Evolutionary conservation across 2,329 filamentous ascomycete species (phyloP).

Genomic region (Phoma sp.): DNA sequence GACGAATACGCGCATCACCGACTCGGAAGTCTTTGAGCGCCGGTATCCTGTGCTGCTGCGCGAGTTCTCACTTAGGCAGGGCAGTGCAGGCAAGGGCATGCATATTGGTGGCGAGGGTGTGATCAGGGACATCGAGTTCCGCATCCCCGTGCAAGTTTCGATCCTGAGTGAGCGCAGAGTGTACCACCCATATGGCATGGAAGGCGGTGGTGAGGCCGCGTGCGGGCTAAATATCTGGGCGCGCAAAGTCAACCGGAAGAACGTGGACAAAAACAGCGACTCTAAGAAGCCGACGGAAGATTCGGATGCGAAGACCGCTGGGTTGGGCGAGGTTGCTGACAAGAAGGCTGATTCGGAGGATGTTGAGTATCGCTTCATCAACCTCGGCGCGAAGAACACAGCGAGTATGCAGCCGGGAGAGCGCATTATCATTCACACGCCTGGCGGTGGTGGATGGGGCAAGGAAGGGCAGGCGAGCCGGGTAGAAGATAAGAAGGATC

Average conservation of each 20-base stretch:
- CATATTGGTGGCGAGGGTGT: constrained; percentile 79
- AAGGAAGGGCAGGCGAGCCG: constrained; percentile 64
- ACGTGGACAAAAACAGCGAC: constrained; percentile 35
- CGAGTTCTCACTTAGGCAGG: constrained; percentile 70
- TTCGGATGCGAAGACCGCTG: constrained; percentile 49
- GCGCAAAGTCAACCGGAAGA: constrained; percentile 62
- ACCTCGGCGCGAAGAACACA: constrained; percentile 80
- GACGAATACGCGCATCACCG: constrained; percentile 86
- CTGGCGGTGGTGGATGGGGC: constrained; percentile 82
- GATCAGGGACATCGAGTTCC: constrained; percentile 80
- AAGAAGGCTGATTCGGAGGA: constrained; percentile 45
- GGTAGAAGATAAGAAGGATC: constrained; percentile 62
- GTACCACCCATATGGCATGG: constrained; percentile 80
- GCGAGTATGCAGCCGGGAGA: constrained; percentile 79
- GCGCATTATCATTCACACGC: constrained; percentile 78
- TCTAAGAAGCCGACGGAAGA: constrained; percentile 29
- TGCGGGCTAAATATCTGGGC: constrained; percentile 91
- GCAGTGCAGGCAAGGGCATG: constrained; percentile 70
- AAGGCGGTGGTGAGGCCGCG: constrained; percentile 79
- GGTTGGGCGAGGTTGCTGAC: constrained; percentile 39
- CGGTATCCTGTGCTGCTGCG: constrained; percentile 77
- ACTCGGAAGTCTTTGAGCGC: constrained; percentile 79
- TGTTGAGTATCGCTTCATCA: constrained; percentile 69
- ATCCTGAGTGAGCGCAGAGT: constrained; percentile 81
- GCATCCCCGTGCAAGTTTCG: constrained; percentile 77